Evolutionary conservation across 192 early-diverging fungal species (phyloP), one percentile per base, ranked within the genome.

Genomic region (Blastocladiella britannica): DNA sequence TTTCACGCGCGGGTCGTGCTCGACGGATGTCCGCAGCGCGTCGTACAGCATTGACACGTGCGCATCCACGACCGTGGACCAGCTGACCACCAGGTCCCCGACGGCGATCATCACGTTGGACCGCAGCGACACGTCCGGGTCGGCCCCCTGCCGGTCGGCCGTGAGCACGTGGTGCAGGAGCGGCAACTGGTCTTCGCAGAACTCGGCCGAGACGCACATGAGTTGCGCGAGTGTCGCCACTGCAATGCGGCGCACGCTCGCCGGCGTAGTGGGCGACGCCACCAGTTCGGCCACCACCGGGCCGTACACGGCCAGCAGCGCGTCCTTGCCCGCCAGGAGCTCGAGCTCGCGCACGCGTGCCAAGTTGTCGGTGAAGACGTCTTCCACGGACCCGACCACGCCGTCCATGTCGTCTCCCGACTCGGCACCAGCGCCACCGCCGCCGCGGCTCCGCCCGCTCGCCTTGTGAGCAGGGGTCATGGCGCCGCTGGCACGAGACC

Each of bases 11-110:
- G 76, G 70, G 5, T 20, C 37, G 9, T 9, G 15, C 37, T 47
- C 37, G 37, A 20, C 37, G 15, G 37, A 47, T n/a, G n/a, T n/a
- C 26, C 54, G 56, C 28, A 99, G 74, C 12, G 91, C 85, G 22
- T 87, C 87, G 65, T 99, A 99, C 2, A 99, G 77, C 62, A 89
- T 92, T 18, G 81, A 74, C 57, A 97, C 94, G 60, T 99, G 91
- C 61, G 91, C 86, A 65, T 97, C 92, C 63, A 99, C 93, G 25
- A 97, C 66, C 29, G 83, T 92, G 65, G 86, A 94, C 75, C 96
- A 99, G 67, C 83, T 90, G n/a, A 96, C 85, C 5, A 91, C 77
- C 74, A 99, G 87, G 62, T 99, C 96, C 59, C 96, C 93, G n/a
- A 99, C 70, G 0, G 91, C 93, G 62, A 99, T 96, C 55, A 91